phyloP scores from a whole-genome alignment of 2,329 filamentous ascomycete genomes.

The Cercospora sesami region DNA sequence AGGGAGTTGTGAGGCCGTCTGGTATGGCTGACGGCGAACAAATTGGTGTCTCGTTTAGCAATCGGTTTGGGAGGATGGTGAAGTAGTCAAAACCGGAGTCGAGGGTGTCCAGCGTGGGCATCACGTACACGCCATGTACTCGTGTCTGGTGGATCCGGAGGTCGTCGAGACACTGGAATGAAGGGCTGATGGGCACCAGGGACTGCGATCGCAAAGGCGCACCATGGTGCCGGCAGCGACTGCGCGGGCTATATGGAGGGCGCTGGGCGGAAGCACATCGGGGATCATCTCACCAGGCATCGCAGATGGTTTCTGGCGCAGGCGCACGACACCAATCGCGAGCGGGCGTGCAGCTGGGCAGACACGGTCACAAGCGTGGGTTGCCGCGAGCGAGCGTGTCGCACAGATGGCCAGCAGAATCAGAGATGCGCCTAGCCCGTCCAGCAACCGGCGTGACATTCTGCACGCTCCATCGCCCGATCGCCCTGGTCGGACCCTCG shows the following conservation, averaged over 20 bases:
- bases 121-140: constrained; percentile 11
- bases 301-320: constrained; percentile 14
- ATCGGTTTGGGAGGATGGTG: background rate
- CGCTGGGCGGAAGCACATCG: constrained; percentile 9
- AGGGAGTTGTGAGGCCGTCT: background rate
- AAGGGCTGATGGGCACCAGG: constrained; percentile 15
- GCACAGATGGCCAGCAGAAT: constrained; percentile 16
- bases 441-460: background rate
- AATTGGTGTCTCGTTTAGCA: background rate
- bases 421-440: constrained; percentile 15
- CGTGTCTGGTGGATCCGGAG: constrained; percentile 3
- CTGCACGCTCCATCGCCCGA: constrained; percentile 11
- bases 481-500: constrained; percentile 5
- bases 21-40: background rate
- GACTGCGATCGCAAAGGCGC: constrained; percentile 7
- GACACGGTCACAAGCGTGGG: constrained; percentile 1
- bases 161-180: constrained; percentile 21
- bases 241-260: constrained; percentile 17
- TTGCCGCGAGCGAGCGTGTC: constrained; percentile 2
- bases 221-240: constrained; percentile 4
- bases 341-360: background rate
- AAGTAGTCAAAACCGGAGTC: background rate
- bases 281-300: constrained; percentile 15
- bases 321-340: background rate
- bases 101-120: constrained; percentile 5